phyloP scores from a whole-genome alignment of 306 rosid species.

The Dalbergia cochinchinensis region DNA sequence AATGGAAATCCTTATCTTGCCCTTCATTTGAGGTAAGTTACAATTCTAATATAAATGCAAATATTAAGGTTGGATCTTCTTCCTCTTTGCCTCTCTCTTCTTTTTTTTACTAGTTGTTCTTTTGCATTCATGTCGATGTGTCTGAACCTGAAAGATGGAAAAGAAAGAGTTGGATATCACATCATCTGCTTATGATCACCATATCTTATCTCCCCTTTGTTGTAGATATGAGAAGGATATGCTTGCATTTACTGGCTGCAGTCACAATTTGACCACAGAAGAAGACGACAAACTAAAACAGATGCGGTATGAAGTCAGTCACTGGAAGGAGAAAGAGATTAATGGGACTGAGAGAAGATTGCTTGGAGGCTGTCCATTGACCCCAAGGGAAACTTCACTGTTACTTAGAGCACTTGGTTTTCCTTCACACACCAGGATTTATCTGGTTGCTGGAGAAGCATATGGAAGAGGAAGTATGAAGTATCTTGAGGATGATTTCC shows the following conservation, averaged over 20 bases:
- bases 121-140: slow-evolving; percentile 18
- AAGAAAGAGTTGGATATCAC: neutral
- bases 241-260: slow-evolving; percentile 99
- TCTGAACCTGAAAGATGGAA: slow-evolving; percentile 24
- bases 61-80: slow-evolving; percentile 18
- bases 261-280: slow-evolving; percentile 84
- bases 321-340: slow-evolving; percentile 99
- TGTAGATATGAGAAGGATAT: slow-evolving; percentile 96
- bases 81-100: neutral
- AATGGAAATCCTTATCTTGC: slow-evolving; percentile 83
- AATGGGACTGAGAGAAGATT: slow-evolving; percentile 93
- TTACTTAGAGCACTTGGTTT: slow-evolving; percentile 87
- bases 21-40: slow-evolving; percentile 89
- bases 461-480: slow-evolving; percentile 91
- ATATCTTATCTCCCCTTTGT: slow-evolving; percentile 30
- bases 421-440: slow-evolving; percentile 80
- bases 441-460: slow-evolving; percentile 95
- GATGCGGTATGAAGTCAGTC: slow-evolving; percentile 93
- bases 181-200: neutral
- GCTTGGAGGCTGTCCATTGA: slow-evolving; percentile 96
- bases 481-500: slow-evolving; percentile 83
- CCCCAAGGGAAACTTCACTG: slow-evolving; percentile 93
- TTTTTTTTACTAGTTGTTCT: neutral
- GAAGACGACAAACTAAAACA: slow-evolving; percentile 81
- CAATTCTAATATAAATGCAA: slow-evolving; percentile 33